Evolutionary conservation across 2,329 filamentous ascomycete species (phyloP), one percentile per base, ranked within the genome.

Genomic region (Neospermospora avenae): DNA sequence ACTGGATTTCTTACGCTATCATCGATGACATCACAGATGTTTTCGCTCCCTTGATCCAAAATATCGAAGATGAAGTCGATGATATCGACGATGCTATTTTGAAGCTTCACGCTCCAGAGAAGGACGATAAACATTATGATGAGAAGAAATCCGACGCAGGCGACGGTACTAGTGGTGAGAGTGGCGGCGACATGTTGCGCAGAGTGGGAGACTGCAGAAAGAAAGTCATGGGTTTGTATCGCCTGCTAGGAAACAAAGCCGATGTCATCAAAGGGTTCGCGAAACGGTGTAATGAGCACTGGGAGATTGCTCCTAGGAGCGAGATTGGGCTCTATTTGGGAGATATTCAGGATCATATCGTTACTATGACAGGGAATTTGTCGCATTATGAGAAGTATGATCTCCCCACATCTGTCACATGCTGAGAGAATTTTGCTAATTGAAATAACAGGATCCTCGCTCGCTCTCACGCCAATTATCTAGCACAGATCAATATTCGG

Each of bases 231-330:
- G 88, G 90, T 37, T 80, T 99, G 49, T 98, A 97, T 73, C 85
- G 95, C 54, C 80, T 99, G 46, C 79, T 99, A 18, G 95, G 95
- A 58, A 98, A 96, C 76, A 99, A 99, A 77, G 95, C 95, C 53
- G 95, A 99, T 74, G 95, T 99, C 60, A 98, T 99, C 80, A 98
- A 98, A 77, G 95, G 95, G 1, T 99, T 99, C 71, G 95, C 95
- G 4, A 99, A 99, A 77, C 84, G 95, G 14, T 99, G 95, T 77
- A 99, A 97, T 72, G 93, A 99, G 78, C 89, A 96, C 66, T 99
- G 93, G 92, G 90, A 97, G 69, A 90, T 99, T 61, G 93, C 95
- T 5, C 95, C 95, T 11, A 84, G 93, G 63, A 95, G 90, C 35
- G 95, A 99, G 73, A 98, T 99, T 72, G 95, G 95, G n/a, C 77